Evolutionary conservation across 805 yeast genomes (phyloP).

Genomic region (Lipomyces lipofer): DNA sequence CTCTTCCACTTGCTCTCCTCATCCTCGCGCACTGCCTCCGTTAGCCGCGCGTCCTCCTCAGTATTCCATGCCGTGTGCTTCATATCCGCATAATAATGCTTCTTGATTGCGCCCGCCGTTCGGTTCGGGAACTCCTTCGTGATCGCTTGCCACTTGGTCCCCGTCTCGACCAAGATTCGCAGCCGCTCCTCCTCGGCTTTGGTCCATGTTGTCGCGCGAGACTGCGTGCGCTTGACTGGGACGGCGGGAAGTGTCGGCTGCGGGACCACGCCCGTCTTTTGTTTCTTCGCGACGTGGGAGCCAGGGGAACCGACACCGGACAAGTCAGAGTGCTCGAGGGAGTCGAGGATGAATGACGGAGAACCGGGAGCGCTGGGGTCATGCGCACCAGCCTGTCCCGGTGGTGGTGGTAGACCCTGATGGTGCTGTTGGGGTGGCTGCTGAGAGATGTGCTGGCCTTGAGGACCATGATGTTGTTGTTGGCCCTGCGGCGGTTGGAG

Average conservation of each 20-base stretch:
- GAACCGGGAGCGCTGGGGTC: neutral
- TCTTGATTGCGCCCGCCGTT: constrained; percentile 38
- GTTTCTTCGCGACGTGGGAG: constrained; percentile 20
- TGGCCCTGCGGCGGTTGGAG: constrained; percentile 8
- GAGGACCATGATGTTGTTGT: neutral
- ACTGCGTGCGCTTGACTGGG: constrained; percentile 11
- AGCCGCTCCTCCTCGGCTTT: constrained; percentile 30
- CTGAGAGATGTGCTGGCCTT: neutral
- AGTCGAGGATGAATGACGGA: constrained; percentile 17
- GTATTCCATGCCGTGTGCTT: constrained; percentile 35
- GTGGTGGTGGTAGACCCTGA: neutral
- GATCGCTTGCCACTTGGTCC: constrained; percentile 36
- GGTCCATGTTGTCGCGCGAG: constrained; percentile 29
- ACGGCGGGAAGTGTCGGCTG: constrained; percentile 1
- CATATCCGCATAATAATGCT: constrained; percentile 40
- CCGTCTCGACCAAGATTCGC: constrained; percentile 32
- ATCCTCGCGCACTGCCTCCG: constrained; percentile 32
- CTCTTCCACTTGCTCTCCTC: constrained; percentile 35
- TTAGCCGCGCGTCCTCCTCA: constrained; percentile 34
- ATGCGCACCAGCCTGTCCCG: neutral
- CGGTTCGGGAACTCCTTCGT: constrained; percentile 36
- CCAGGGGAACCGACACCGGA: constrained; percentile 11
- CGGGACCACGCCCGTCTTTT: constrained; percentile 11
- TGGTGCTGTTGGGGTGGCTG: neutral
- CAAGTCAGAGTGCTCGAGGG: constrained; percentile 22